Percentiles rank a stretch among this genome's conserved stretches.
Conservation (phyloP, 2,329 filamentous ascomycete species). For the Fusarium siculi region DNA sequence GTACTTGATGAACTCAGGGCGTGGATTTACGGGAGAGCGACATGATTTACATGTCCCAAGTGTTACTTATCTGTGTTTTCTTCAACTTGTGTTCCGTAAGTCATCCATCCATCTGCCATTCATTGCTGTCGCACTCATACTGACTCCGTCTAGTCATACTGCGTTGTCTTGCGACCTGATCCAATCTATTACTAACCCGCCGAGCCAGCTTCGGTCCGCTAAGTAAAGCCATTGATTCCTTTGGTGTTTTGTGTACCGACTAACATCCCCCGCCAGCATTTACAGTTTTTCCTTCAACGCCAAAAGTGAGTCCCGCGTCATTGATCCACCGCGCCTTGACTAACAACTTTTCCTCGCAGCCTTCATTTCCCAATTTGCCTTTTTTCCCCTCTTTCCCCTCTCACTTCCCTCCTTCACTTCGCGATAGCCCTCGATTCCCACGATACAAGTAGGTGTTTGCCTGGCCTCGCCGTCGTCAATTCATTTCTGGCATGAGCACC, state of each 20-base stretch:
- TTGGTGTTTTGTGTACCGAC: not conserved
- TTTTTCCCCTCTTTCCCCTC: not conserved
- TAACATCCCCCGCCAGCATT: not conserved
- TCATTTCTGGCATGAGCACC: not conserved
- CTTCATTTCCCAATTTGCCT: not conserved
- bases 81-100: not conserved
- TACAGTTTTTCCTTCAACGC: not conserved
- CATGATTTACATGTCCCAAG: not conserved
- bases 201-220: not conserved
- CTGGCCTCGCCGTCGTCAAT: fast-evolving
- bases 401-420: not conserved
- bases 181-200: not conserved
- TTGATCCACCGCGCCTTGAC: not conserved
- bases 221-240: not conserved
- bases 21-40: not conserved
- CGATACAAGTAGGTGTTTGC: not conserved
- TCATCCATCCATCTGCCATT: not conserved
- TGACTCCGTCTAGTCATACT: not conserved
- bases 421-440: not conserved
- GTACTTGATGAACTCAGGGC: not conserved
- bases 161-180: not conserved
- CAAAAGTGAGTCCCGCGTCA: not conserved
- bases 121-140: not conserved
- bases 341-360: not conserved
- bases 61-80: not conserved